Conservation (phyloP, 371 early-diverging fungal genomes). For the Phascolomyces articulosus region DNA sequence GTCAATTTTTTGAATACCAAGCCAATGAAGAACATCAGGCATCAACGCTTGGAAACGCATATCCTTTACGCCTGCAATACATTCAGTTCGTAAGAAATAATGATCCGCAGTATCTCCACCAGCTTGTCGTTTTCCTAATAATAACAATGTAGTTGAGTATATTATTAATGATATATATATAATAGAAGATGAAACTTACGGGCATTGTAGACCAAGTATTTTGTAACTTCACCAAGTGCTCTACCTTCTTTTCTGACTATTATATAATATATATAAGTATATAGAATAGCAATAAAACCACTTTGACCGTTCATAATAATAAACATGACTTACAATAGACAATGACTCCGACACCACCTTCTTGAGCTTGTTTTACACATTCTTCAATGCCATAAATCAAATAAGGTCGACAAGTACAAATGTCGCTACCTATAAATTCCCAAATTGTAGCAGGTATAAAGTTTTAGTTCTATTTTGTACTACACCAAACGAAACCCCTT, state of each 20-base stretch:
- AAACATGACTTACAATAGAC: constrained; percentile 76
- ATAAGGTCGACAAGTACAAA: constrained; percentile 95
- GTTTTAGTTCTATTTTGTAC: background rate
- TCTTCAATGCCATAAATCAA: constrained; percentile 94
- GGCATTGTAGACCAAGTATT: constrained; percentile 96
- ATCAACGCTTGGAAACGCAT: constrained; percentile 97
- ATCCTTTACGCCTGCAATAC: constrained; percentile 96
- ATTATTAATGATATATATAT: too few species aligned
- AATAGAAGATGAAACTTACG: constrained; percentile 52
- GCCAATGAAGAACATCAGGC: constrained; percentile 98
- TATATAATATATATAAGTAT: background rate
- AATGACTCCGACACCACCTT: constrained; percentile 93
- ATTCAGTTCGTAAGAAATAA: constrained; percentile 92
- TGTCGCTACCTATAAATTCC: constrained; percentile 63
- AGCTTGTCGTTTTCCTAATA: constrained; percentile 68
- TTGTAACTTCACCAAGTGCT: constrained; percentile 95
- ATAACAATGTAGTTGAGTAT: background rate
- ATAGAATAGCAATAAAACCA: too few species aligned
- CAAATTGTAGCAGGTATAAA: background rate
- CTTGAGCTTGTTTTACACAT: constrained; percentile 87
- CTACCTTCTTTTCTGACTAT: constrained; percentile 92
- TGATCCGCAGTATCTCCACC: constrained; percentile 92
- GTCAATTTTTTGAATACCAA: constrained; percentile 95
- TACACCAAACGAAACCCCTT: background rate
- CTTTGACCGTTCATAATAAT: too few species aligned